These are phyloP conservation scores for Phytophthora citrophthora DNA, from an alignment of 352 stramenopile genomes.

Conservation along the genomic window DNA sequence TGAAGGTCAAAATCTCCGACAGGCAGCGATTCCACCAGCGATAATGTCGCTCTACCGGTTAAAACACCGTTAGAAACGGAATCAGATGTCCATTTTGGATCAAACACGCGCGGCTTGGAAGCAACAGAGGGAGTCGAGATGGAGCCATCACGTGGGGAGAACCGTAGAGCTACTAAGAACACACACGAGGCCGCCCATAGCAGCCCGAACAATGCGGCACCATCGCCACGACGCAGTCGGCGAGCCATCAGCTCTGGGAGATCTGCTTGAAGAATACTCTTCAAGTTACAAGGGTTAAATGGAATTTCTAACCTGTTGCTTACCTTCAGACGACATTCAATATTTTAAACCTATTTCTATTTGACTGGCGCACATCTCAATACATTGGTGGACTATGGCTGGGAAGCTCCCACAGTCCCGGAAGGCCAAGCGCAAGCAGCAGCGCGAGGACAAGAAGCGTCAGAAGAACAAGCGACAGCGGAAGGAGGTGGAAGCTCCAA, in stretches of 20 bases:
- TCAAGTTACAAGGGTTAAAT: too few relatives aligned
- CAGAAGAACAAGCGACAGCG: conserved; percentile 67
- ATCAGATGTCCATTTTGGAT: conserved; percentile 15
- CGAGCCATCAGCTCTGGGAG: conserved; percentile 6
- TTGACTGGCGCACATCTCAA: conserved; percentile 28
- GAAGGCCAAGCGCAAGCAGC: conserved; percentile 82
- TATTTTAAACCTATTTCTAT: background rate
- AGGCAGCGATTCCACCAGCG: conserved; percentile 73
- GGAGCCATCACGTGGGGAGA: conserved; percentile 8
- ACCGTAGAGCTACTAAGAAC: conserved; percentile 31
- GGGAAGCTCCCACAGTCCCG: conserved; percentile 41
- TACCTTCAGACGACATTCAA: too few relatives aligned
- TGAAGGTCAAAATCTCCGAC: conserved; percentile 63
- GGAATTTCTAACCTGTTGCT: too few relatives aligned
- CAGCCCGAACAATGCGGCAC: conserved; percentile 25
- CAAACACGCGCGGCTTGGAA: conserved; percentile 22
- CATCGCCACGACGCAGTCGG: conserved; percentile 23
- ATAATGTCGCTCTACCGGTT: conserved; percentile 27
- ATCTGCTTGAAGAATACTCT: conserved; percentile 11
- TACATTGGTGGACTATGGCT: conserved; percentile 21
- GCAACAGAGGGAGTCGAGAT: background rate
- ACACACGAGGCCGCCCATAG: conserved; percentile 35
- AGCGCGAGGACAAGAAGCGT: conserved; percentile 83
- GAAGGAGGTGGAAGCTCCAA: conserved; percentile 20
- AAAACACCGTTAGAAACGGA: conserved; percentile 10